Conservation (phyloP, 768 basidiomycete genomes). For the Serendipita sp. region DNA sequence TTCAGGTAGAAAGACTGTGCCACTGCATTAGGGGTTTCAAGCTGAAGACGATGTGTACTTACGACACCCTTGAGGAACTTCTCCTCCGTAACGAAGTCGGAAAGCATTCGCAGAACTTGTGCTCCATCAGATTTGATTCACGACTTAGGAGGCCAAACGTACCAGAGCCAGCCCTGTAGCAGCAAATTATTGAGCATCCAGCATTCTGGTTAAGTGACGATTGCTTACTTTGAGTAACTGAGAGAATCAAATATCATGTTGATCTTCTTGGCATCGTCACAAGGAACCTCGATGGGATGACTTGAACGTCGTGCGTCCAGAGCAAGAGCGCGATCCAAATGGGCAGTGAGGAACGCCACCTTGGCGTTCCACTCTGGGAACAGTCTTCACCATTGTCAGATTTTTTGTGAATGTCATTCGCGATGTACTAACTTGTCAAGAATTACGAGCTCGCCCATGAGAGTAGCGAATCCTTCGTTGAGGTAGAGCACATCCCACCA, state of each 20-base stretch:
- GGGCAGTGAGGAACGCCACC: slow-evolving; percentile 62
- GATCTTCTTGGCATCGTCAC: slow-evolving; percentile 72
- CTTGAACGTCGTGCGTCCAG: slow-evolving; percentile 78
- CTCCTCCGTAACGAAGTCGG: slow-evolving; percentile 76
- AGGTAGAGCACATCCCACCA: slow-evolving; percentile 83
- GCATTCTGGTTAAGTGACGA: slow-evolving; percentile 39
- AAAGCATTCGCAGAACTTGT: slow-evolving; percentile 81
- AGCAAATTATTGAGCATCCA: slow-evolving; percentile 59
- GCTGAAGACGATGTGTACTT: background rate
- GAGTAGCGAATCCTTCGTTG: slow-evolving; percentile 73
- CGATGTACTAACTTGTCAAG: slow-evolving; percentile 36
- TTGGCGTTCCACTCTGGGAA: slow-evolving; percentile 81
- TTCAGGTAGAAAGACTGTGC: slow-evolving; percentile 70
- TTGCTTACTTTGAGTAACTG: background rate
- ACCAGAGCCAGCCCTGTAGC: slow-evolving; percentile 74
- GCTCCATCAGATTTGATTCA: slow-evolving; percentile 12
- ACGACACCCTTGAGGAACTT: slow-evolving; percentile 67
- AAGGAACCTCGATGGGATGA: slow-evolving; percentile 86
- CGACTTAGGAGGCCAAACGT: background rate
- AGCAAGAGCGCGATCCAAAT: slow-evolving; percentile 58
- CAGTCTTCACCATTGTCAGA: slow-evolving; percentile 27
- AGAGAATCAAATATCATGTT: slow-evolving; percentile 35
- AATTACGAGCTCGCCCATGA: slow-evolving; percentile 84
- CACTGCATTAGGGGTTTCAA: too few species aligned
- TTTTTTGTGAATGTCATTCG: background rate